These are phyloP conservation scores for Phytophthora citricola DNA, from an alignment of 352 stramenopile genomes.

Conservation along the genomic window DNA sequence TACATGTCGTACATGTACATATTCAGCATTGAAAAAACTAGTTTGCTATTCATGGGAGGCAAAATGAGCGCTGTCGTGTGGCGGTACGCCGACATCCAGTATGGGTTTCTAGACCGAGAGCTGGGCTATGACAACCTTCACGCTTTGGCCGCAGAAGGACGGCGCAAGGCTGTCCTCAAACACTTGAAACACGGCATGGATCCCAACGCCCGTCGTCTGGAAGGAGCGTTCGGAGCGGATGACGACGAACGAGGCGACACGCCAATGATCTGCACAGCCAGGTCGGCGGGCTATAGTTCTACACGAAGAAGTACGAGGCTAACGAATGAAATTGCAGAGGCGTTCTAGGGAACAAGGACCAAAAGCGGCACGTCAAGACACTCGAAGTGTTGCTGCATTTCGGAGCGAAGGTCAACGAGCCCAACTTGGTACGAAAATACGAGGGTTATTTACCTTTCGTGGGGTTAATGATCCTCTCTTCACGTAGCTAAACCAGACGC, in stretches of 20 bases:
- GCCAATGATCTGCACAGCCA: slow-evolving; percentile 64
- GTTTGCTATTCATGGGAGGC: slow-evolving; percentile 44
- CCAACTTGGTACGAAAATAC: slow-evolving; percentile 43
- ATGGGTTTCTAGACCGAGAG: slow-evolving; percentile 64
- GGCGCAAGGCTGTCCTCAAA: slow-evolving; percentile 48
- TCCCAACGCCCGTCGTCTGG: slow-evolving; percentile 50
- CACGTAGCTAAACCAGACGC: slow-evolving; percentile 60
- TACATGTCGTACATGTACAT: too few species aligned
- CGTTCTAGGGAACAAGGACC: slow-evolving; percentile 47
- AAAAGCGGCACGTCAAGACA: slow-evolving; percentile 60
- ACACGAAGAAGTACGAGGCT: too few species aligned
- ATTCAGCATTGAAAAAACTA: too few species aligned
- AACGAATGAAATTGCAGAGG: slow-evolving; percentile 35
- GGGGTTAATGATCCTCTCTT: too few species aligned
- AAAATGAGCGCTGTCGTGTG: slow-evolving; percentile 64
- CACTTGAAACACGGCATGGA: slow-evolving; percentile 65
- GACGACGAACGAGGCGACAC: slow-evolving; percentile 60
- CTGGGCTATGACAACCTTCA: slow-evolving; percentile 61
- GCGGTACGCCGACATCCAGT: slow-evolving; percentile 60
- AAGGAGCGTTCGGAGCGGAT: slow-evolving; percentile 43
- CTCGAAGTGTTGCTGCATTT: slow-evolving; percentile 61
- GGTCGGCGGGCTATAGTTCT: too few species aligned
- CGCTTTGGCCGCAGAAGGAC: slow-evolving; percentile 51
- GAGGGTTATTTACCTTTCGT: too few species aligned
- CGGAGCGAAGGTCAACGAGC: slow-evolving; percentile 58